Evolutionary conservation across 2,329 filamentous ascomycete species (phyloP).

Genomic region (Alternaria sp.): DNA sequence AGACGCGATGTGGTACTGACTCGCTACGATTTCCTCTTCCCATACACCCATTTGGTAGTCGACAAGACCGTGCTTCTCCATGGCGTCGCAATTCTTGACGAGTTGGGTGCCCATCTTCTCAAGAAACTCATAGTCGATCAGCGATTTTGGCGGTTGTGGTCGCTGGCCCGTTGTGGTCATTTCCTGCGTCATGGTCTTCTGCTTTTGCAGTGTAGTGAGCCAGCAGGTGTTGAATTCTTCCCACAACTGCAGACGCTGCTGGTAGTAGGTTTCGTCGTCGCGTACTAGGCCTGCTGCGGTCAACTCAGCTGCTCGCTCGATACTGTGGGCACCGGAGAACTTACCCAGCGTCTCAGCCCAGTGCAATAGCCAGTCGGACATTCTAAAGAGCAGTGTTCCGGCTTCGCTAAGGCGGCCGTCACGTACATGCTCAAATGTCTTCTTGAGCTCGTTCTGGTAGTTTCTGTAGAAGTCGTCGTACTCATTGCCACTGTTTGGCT

Average conservation of each 20-base stretch:
- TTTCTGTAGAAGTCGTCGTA: constrained; percentile 74
- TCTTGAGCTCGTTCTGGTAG: constrained; percentile 65
- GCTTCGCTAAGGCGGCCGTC: constrained; percentile 69
- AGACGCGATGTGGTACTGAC: constrained; percentile 63
- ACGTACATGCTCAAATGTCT: constrained; percentile 76
- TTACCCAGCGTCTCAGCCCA: constrained; percentile 73
- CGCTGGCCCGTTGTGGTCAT: constrained; percentile 68
- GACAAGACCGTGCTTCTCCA: constrained; percentile 92
- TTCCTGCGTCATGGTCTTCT: constrained; percentile 75
- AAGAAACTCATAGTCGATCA: constrained; percentile 75
- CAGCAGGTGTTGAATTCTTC: constrained; percentile 94
- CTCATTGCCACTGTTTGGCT: constrained; percentile 54
- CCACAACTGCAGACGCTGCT: constrained; percentile 85
- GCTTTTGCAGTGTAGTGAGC: constrained; percentile 82
- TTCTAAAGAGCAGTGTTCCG: constrained; percentile 65
- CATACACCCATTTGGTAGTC: constrained; percentile 98
- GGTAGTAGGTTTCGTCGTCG: constrained; percentile 79
- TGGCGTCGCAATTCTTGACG: constrained; percentile 80
- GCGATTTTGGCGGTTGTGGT: constrained; percentile 65
- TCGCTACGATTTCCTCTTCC: constrained; percentile 87
- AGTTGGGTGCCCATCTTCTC: constrained; percentile 85
- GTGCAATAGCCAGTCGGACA: constrained; percentile 72
- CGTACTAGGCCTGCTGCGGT: constrained; percentile 81
- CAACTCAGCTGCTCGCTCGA: constrained; percentile 53
- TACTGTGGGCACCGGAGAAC: constrained; percentile 43